A percentile compares a stretch with the other conserved stretches of the same genome.
Conservation (phyloP, 208 protist species). For the Wallacemonas sp. region DNA sequence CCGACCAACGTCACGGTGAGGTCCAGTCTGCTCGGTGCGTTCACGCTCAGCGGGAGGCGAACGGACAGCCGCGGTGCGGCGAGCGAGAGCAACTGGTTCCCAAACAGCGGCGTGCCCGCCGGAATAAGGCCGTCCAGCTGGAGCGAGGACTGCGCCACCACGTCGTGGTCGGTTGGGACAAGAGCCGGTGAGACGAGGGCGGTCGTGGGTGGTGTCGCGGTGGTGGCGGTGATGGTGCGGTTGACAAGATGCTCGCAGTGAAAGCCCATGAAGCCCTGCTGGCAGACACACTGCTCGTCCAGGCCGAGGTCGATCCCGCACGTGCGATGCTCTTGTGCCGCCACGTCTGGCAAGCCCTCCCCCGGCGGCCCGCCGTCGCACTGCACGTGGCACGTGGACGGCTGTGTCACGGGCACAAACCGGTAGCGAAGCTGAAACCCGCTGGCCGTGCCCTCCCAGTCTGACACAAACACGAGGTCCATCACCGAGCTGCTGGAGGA, state of each 20-base stretch:
- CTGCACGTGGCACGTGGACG: not conserved
- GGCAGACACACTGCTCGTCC: slow-evolving; percentile 41
- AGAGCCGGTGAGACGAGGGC: not conserved
- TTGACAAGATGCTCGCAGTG: slow-evolving; percentile 21
- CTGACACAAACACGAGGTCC: slow-evolving; percentile 55
- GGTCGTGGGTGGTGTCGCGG: no score
- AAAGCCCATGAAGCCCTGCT: slow-evolving; percentile 40
- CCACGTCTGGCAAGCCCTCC: not conserved
- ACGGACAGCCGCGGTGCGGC: not conserved
- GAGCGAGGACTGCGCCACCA: not conserved
- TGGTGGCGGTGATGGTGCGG: not conserved
- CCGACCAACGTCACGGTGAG: slow-evolving; percentile 12
- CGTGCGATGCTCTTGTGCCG: not conserved
- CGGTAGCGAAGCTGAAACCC: slow-evolving; percentile 68
- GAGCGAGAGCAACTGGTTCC: slow-evolving; percentile 13
- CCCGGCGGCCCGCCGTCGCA: not conserved
- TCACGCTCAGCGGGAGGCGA: slow-evolving; percentile 31
- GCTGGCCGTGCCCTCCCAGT: slow-evolving; percentile 37
- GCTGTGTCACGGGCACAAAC: slow-evolving; percentile 32
- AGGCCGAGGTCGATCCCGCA: slow-evolving; percentile 37
- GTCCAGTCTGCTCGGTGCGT: slow-evolving; percentile 29
- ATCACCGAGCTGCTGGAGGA: slow-evolving; percentile 31
- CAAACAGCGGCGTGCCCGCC: not conserved
- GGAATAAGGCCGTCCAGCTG: not conserved
- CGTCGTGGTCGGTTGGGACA: not conserved